These are phyloP conservation scores for Cryphonectria carpinicola DNA, from an alignment of 2,329 filamentous ascomycete genomes.

Conservation along the genomic window DNA sequence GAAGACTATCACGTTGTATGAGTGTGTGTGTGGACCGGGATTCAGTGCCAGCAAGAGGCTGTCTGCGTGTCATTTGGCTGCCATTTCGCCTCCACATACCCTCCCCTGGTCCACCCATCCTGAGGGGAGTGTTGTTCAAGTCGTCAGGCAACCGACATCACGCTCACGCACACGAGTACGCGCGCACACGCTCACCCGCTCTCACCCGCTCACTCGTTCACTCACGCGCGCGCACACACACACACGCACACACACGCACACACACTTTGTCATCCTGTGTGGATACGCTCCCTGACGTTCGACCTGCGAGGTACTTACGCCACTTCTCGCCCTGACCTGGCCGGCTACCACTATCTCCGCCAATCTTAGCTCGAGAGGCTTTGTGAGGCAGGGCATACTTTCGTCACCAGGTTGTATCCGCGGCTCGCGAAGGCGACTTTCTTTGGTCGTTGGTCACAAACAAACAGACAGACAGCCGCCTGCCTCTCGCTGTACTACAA, in stretches of 20 bases:
- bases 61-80: constrained; percentile 29
- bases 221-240: background rate
- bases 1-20: constrained; percentile 16
- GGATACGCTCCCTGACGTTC: constrained; percentile 9
- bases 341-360: constrained; percentile 8
- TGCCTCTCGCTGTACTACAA: constrained; percentile 21
- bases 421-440: constrained; percentile 16
- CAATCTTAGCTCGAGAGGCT: constrained; percentile 9
- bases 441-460: constrained; percentile 12
- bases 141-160: constrained; percentile 12
- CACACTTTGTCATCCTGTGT: constrained; percentile 7
- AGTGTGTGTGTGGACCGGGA: constrained; percentile 18
- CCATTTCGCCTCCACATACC: constrained; percentile 27
- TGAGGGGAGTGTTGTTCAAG: constrained; percentile 10
- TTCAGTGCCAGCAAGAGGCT: constrained; percentile 27
- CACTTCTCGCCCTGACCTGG: constrained; percentile 1
- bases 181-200: background rate
- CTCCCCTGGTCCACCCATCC: constrained; percentile 15
- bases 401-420: constrained; percentile 20
- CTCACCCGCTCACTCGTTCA: background rate
- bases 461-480: constrained; percentile 2
- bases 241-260: background rate
- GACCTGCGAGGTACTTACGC: constrained; percentile 23
- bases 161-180: constrained; percentile 7
- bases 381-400: constrained; percentile 19